These are phyloP conservation scores for Neofusicoccum kwambonambiense DNA, from an alignment of 2,329 filamentous ascomycete genomes.

Conservation along the genomic window DNA sequence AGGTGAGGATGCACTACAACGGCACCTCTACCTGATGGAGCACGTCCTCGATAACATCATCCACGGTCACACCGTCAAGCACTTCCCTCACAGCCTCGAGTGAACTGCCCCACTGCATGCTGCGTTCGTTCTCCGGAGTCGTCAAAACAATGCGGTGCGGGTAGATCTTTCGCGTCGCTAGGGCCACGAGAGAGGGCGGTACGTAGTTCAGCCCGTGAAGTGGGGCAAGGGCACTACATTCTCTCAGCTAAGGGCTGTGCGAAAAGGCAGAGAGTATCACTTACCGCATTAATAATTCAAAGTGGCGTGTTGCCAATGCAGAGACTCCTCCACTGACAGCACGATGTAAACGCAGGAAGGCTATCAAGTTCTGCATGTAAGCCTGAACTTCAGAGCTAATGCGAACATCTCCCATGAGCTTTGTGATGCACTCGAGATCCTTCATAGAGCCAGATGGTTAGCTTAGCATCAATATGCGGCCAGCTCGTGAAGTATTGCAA, in stretches of 20 bases:
- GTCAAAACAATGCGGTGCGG: slow-evolving; percentile 77
- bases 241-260: slow-evolving; percentile 27
- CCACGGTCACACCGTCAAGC: slow-evolving; percentile 58
- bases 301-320: slow-evolving; percentile 74
- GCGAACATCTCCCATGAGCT: slow-evolving; percentile 58
- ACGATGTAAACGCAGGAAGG: slow-evolving; percentile 84
- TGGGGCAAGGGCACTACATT: slow-evolving; percentile 65
- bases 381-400: slow-evolving; percentile 75
- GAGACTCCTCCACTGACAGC: slow-evolving; percentile 78
- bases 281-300: slow-evolving; percentile 64
- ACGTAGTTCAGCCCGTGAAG: slow-evolving; percentile 79
- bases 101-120: slow-evolving; percentile 90
- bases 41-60: slow-evolving; percentile 59
- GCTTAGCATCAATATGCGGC: not conserved
- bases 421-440: slow-evolving; percentile 59
- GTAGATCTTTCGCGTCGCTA: slow-evolving; percentile 86
- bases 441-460: slow-evolving; percentile 20
- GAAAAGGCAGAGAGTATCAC: slow-evolving; percentile 21
- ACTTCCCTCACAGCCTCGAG: slow-evolving; percentile 65
- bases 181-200: slow-evolving; percentile 76
- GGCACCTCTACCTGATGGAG: slow-evolving; percentile 58
- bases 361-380: slow-evolving; percentile 83
- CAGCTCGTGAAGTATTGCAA: too few species aligned
- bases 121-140: slow-evolving; percentile 70
- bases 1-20: slow-evolving; percentile 33